Base-by-base conservation (phyloP, 139 green algal species). In the Chlorella sp. region DNA sequence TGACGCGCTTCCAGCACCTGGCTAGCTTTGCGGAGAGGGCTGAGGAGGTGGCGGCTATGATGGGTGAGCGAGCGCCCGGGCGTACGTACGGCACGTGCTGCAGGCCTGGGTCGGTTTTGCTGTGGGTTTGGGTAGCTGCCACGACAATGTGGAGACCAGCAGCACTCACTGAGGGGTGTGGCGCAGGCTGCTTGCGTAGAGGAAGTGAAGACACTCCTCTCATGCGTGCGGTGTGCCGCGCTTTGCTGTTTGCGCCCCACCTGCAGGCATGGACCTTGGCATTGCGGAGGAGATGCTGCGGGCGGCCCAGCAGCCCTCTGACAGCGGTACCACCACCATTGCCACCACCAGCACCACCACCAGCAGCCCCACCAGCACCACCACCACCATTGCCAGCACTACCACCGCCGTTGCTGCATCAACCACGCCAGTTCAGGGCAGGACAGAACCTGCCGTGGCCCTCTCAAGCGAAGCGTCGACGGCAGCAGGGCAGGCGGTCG, bases 11-110 rank as follows among this genome's bases (percentile, higher is more conserved):
- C 59, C 26, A 67, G 31, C 1, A 6, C 3, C 82, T 95, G 42
- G 0, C 17, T 0, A 35, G 17, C 1, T 29, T 75, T 5, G 36
- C 73, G 30, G 71, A 88, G 59, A 80, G 90, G 2, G 35, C 64
- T 0, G 73, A 72, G 23, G 90, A 95, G 73, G 75, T 95, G 32
- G 76, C 83, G 10, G 89, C 82, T 2, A 95, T 95, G 90, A 70
- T 93, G 62, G 90, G 89, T 83, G 67, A 80, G 49, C 4, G 14
- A 6, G 31, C 61, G 34, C 35, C 73, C 20, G 17, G 17, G 42
- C 42, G 17, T 17, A 55, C 10, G 42, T 55, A 17, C 42, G 42
- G 42, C 42, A 55, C 17, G 42, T 55, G 42, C 10, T 55, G 42
- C 42, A 55, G 42, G 10, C 42, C 42, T 55, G 10, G 10, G 17